A percentile compares a stretch with the other conserved stretches of the same genome.
Evolutionary conservation across 2,329 filamentous ascomycete genomes (phyloP).

Genomic region (Clonostachys sp.): DNA sequence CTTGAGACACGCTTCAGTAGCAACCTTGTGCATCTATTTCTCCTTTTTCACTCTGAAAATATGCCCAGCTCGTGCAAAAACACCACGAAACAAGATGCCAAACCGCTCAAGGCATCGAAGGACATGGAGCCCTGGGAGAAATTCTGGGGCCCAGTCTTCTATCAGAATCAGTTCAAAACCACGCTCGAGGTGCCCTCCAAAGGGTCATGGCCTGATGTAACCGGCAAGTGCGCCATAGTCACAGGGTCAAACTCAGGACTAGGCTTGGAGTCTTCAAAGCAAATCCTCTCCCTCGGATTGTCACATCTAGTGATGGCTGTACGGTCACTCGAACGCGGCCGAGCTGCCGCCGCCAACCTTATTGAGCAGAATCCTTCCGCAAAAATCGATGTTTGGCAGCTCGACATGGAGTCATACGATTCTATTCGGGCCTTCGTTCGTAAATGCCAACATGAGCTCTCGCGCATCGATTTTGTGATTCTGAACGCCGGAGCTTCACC

Average conservation of each 20-base stretch:
- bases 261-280: neutral
- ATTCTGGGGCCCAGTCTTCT: neutral
- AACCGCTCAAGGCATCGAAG: no score
- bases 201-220: no score
- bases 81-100: no score
- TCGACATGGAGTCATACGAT: conserved; percentile 16
- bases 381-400: conserved; percentile 15
- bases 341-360: neutral
- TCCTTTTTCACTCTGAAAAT: no score
- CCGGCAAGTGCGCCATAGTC: neutral
- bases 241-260: neutral
- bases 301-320: conserved; percentile 9
- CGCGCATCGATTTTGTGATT: conserved; percentile 16
- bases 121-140: no score
- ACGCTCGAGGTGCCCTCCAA: neutral
- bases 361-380: conserved; percentile 4
- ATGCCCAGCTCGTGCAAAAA: no score
- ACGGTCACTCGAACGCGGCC: conserved; percentile 7
- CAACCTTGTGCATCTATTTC: no score
- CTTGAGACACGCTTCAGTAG: no score
- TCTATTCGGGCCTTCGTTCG: conserved; percentile 11
- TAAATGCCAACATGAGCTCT: conserved; percentile 6
- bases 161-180: neutral
- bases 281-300: conserved; percentile 5
- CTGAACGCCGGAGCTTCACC: conserved; percentile 23